phyloP scores from a whole-genome alignment of 176 grass and related monocot species.

The Pharus latifolius region DNA sequence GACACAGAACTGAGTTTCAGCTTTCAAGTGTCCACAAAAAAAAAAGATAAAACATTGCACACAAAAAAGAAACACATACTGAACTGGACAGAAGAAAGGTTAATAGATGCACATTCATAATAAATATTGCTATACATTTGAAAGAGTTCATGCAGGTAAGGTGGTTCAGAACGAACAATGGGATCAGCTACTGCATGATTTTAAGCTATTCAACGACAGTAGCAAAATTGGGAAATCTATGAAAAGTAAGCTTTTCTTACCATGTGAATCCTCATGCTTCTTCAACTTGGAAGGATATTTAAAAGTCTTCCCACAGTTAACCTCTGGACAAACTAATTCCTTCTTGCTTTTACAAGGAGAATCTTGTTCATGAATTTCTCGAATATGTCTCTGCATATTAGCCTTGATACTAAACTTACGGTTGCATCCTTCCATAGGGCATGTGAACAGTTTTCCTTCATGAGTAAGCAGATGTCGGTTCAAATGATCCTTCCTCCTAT shows the following conservation, averaged over 20 bases:
- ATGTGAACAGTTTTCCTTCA: slow-evolving; percentile 52
- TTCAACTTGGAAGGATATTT: slow-evolving; percentile 55
- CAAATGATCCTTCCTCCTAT: slow-evolving; percentile 71
- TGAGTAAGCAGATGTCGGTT: slow-evolving; percentile 58
- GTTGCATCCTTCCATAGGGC: slow-evolving; percentile 49
- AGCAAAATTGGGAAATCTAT: not conserved
- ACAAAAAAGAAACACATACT: not conserved
- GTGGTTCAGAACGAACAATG: not conserved
- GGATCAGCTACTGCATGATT: not conserved
- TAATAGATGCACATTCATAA: not conserved
- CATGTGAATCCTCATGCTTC: slow-evolving; percentile 68
- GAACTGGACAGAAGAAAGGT: not conserved
- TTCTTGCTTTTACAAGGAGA: slow-evolving; percentile 26
- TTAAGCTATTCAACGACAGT: not conserved
- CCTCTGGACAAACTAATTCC: slow-evolving; percentile 44
- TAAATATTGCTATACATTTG: not conserved
- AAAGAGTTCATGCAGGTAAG: not conserved
- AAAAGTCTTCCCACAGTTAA: slow-evolving; percentile 53
- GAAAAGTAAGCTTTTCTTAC: slow-evolving; percentile 20
- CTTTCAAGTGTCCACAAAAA: not conserved
- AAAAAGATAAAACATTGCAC: not conserved
- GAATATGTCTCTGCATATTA: slow-evolving; percentile 60
- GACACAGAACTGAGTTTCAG: not conserved
- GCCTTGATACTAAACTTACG: slow-evolving; percentile 48
- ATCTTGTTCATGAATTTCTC: slow-evolving; percentile 32